Evolutionary conservation across 805 yeast genomes (phyloP).

Genomic region (Hanseniaspora meyeri): DNA sequence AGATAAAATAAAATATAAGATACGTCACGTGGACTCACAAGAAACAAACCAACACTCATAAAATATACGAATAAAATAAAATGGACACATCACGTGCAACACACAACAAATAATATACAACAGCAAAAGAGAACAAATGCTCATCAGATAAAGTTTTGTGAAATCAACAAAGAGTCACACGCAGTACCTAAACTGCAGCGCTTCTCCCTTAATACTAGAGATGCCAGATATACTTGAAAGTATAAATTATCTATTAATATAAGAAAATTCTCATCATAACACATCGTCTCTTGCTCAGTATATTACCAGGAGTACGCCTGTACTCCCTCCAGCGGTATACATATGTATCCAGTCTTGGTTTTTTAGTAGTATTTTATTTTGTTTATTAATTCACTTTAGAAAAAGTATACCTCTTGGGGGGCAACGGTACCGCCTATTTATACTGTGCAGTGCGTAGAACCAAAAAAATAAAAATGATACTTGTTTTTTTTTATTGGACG

Average conservation of each 20-base stretch:
- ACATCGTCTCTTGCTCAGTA: background rate
- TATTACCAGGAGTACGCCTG: background rate
- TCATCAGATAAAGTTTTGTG: background rate
- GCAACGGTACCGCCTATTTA: too few relatives aligned
- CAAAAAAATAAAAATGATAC: background rate
- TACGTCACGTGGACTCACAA: too few relatives aligned
- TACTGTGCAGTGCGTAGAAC: background rate
- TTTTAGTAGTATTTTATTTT: too few relatives aligned
- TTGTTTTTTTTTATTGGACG: background rate
- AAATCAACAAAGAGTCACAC: background rate
- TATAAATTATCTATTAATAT: constrained; percentile 1
- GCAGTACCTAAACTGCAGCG: constrained; percentile 2
- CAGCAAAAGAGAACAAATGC: background rate
- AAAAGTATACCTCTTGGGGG: too few relatives aligned
- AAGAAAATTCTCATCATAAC: constrained; percentile 12
- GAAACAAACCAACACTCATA: background rate
- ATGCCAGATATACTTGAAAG: constrained; percentile 12
- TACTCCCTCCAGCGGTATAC: background rate
- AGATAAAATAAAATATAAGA: too few relatives aligned
- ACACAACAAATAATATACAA: background rate
- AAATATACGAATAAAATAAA: too few relatives aligned
- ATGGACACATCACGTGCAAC: too few relatives aligned
- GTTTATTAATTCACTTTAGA: too few relatives aligned
- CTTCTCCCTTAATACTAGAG: constrained; percentile 14
- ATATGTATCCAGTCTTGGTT: too few relatives aligned